These are phyloP conservation scores for Groenewaldozyma auringiensis DNA, from an alignment of 1,139 yeast genomes.

Conservation along the genomic window DNA sequence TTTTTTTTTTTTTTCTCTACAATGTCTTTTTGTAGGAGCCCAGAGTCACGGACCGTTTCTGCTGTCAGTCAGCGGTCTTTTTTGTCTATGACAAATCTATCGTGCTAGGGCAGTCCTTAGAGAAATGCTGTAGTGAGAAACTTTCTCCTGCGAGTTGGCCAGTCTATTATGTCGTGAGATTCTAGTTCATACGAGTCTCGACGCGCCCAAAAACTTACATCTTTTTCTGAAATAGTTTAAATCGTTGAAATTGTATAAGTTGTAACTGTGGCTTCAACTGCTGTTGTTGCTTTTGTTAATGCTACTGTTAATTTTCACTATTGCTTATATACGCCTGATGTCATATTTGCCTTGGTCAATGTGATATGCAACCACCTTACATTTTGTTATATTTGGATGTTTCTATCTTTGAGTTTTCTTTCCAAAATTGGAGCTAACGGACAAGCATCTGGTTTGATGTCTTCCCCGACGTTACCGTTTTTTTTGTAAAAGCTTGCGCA, in stretches of 20 bases:
- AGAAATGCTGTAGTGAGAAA: constrained; percentile 5
- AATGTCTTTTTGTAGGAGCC: constrained; percentile 16
- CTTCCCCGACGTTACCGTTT: neutral
- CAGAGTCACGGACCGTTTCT: constrained; percentile 18
- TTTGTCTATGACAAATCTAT: constrained; percentile 14
- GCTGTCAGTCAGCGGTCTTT: constrained; percentile 12
- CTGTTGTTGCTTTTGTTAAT: neutral
- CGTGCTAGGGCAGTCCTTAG: constrained; percentile 17
- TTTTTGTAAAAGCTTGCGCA: neutral
- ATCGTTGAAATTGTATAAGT: neutral
- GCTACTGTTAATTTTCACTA: neutral
- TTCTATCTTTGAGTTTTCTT: neutral
- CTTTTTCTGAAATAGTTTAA: neutral
- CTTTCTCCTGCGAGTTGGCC: constrained; percentile 12
- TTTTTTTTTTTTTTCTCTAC: constrained; percentile 6
- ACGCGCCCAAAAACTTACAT: constrained; percentile 21
- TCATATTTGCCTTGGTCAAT: neutral
- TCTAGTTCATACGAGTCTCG: constrained; percentile 7
- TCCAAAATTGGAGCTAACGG: neutral
- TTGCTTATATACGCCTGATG: neutral
- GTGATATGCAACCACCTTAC: neutral
- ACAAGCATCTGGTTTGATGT: neutral
- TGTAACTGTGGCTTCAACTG: neutral
- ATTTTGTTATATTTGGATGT: neutral
- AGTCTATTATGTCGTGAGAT: constrained; percentile 17